Conservation (phyloP, 1,284 basidiomycete genomes). For the Heterobasidion irregulare region DNA sequence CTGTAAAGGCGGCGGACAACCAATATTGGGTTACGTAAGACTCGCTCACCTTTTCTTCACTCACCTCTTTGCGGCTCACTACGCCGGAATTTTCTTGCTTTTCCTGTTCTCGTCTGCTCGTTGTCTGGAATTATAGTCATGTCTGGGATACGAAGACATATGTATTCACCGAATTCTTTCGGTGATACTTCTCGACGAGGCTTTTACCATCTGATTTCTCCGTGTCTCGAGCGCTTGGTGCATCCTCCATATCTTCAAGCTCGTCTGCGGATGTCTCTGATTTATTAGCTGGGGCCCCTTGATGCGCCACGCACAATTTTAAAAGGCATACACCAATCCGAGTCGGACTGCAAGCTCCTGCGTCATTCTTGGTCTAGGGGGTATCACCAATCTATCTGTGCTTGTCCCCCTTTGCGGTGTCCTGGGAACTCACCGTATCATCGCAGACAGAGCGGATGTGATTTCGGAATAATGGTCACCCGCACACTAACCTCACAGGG, state of each 20-base stretch:
- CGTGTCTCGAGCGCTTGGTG: not conserved
- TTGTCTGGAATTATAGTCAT: too few species aligned
- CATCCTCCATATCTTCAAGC: too few species aligned
- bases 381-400: not conserved
- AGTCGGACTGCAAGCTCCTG: not conserved
- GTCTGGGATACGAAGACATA: too few species aligned
- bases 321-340: not conserved
- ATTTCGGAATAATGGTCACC: too few species aligned
- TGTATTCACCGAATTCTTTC: too few species aligned
- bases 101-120: too few species aligned
- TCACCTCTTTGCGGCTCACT: not conserved
- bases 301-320: not conserved
- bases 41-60: not conserved
- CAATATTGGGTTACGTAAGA: slow-evolving; percentile 3
- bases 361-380: not conserved
- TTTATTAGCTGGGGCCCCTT: not conserved
- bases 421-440: too few species aligned
- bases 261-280: not conserved
- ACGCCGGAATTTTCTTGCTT: too few species aligned
- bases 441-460: too few species aligned
- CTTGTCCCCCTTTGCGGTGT: too few species aligned
- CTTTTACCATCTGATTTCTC: not conserved
- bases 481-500: too few species aligned
- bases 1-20: slow-evolving; percentile 2
- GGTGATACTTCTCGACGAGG: too few species aligned